Percentiles rank a stretch among this genome's conserved stretches.
Evolutionary conservation across 129 eudicot genomes (phyloP).

Genomic region (Artemisia argyi): DNA sequence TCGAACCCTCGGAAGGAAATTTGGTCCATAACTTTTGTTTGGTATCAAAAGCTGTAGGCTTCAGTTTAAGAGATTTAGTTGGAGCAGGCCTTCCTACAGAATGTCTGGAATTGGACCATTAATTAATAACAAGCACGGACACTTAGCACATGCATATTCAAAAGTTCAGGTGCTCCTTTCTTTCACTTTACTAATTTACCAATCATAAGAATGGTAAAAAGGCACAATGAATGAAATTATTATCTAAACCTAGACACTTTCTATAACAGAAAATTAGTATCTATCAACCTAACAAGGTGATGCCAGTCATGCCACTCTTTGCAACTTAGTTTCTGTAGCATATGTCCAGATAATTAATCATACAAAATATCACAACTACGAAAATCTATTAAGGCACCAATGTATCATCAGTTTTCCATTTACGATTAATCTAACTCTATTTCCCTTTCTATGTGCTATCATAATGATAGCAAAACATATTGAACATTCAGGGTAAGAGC

Average conservation of each 20-base stretch:
- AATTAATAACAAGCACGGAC: constrained; percentile 1
- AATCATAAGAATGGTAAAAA: not conserved
- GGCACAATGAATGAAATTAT: not conserved
- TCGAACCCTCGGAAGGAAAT: constrained; percentile 84
- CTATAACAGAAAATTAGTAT: no score
- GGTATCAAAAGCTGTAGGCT: constrained; percentile 78
- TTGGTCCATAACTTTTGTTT: constrained; percentile 80
- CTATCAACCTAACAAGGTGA: no score
- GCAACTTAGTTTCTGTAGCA: no score
- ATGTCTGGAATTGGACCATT: constrained; percentile 56
- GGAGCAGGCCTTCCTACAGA: constrained; percentile 92
- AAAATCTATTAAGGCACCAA: not conserved
- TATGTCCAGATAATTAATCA: no score
- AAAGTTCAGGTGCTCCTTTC: not conserved
- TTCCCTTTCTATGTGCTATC: not conserved
- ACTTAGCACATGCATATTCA: not conserved
- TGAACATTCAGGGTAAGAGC: not conserved
- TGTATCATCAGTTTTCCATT: not conserved
- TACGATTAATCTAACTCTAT: not conserved
- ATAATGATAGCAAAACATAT: not conserved
- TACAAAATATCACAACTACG: no score
- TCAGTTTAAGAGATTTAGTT: constrained; percentile 59
- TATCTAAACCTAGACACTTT: not conserved
- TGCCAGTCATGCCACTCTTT: no score
- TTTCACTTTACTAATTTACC: not conserved